Evolutionary conservation across 306 rosid species (phyloP).

Genomic region (Pachyrhizus erosus): DNA sequence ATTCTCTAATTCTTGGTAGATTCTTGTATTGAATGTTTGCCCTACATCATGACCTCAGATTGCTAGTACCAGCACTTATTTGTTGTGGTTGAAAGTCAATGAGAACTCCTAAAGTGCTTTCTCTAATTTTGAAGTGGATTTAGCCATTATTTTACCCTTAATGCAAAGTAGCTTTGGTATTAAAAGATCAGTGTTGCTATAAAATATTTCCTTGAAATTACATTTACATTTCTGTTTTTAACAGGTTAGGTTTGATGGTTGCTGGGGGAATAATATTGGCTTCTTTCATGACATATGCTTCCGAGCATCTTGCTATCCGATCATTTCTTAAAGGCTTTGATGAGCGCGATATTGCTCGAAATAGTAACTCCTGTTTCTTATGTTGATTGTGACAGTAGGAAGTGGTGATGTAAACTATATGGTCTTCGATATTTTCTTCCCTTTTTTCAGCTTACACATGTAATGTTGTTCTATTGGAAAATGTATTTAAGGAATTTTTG

Average conservation of each 20-base stretch:
- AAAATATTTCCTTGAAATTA: not conserved
- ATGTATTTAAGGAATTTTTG: constrained; percentile 47
- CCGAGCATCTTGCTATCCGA: constrained; percentile 86
- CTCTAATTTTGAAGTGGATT: constrained; percentile 4
- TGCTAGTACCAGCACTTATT: not conserved
- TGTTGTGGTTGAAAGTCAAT: not conserved
- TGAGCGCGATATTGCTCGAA: constrained; percentile 65
- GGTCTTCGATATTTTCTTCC: not conserved
- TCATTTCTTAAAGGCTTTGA: constrained; percentile 82
- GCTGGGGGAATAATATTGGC: constrained; percentile 84
- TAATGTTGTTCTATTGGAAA: constrained; percentile 32
- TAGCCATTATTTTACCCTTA: not conserved
- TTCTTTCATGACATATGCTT: constrained; percentile 93
- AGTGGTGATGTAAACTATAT: constrained; percentile 43
- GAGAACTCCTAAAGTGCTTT: constrained; percentile 1
- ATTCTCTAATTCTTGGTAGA: constrained; percentile 1
- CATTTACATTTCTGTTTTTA: constrained; percentile 1
- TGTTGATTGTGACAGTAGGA: constrained; percentile 53
- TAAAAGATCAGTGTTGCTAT: constrained; percentile 19
- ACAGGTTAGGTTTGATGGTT: constrained; percentile 95
- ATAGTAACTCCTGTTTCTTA: constrained; percentile 57
- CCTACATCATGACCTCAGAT: not conserved
- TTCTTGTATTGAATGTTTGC: not conserved
- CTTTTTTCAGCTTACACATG: constrained; percentile 34
- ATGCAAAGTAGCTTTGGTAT: constrained; percentile 20